Percentiles rank a stretch among this genome's conserved stretches.
Evolutionary conservation across 164 flowering plant genomes (phyloP).

Genomic region (Brasenia schreberi): DNA sequence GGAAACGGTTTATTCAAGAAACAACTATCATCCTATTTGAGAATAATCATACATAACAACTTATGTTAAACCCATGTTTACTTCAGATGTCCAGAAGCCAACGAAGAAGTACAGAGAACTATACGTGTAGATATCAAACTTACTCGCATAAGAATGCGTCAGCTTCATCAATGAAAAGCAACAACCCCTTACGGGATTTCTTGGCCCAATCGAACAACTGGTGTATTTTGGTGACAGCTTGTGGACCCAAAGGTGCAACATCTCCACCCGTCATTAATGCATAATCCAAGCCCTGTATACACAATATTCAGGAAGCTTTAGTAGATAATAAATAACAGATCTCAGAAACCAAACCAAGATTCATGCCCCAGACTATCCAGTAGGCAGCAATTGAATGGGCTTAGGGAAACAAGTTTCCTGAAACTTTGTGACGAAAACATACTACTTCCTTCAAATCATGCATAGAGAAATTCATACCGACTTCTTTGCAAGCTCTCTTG

Average conservation of each 20-base stretch:
- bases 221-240: conserved; percentile 98
- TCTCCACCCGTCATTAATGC: conserved; percentile 99
- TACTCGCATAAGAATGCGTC: conserved; percentile 99
- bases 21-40: too few relatives aligned
- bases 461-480: conserved; percentile 39
- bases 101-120: too few relatives aligned
- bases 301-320: not conserved
- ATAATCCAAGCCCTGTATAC: conserved; percentile 81
- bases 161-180: conserved; percentile 97
- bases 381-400: too few relatives aligned
- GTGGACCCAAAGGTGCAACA: conserved; percentile 93
- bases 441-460: too few relatives aligned
- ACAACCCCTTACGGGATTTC: conserved; percentile 69
- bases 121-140: conserved; percentile 15
- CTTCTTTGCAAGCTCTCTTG: conserved; percentile 85
- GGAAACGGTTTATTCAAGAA: not conserved
- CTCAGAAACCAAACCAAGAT: too few relatives aligned
- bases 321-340: not conserved
- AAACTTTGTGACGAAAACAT: not conserved
- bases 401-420: too few relatives aligned
- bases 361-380: too few relatives aligned
- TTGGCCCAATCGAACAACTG: conserved; percentile 96
- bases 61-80: too few relatives aligned
- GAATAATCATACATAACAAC: too few relatives aligned
- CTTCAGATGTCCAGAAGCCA: too few relatives aligned